Conservation (phyloP, 176 grass and related monocot species). For the Zea mays region DNA sequence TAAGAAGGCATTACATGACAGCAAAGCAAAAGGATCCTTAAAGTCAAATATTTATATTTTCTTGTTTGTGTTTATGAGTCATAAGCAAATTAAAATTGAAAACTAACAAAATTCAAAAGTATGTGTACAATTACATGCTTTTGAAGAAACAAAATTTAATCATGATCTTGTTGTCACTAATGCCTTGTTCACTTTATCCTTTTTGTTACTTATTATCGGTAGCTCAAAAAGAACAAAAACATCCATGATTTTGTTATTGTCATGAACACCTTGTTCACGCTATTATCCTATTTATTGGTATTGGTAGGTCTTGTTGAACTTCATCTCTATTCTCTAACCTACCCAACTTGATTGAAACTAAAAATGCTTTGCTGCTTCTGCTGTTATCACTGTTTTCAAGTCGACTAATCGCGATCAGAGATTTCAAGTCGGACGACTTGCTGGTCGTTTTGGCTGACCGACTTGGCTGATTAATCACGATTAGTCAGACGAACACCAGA, state of each 20-base stretch:
- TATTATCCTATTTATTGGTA: neutral
- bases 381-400: neutral
- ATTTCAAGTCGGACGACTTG: too few relatives aligned
- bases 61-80: neutral
- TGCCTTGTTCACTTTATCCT: neutral
- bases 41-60: slow-evolving; percentile 26
- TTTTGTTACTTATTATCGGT: neutral
- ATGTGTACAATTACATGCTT: neutral
- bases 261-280: neutral
- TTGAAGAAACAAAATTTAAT: slow-evolving; percentile 13
- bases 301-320: neutral
- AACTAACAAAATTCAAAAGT: slow-evolving; percentile 1
- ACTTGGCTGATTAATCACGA: too few relatives aligned
- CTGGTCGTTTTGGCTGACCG: too few relatives aligned
- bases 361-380: neutral
- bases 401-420: too few relatives aligned
- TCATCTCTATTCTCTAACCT: neutral
- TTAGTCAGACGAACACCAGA: too few relatives aligned
- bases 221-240: neutral
- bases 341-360: neutral
- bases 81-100: slow-evolving; percentile 25
- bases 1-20: slow-evolving; percentile 33
- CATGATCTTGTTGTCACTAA: neutral
- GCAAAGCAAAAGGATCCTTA: slow-evolving; percentile 21
- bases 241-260: neutral